Base-by-base conservation (phyloP, 768 basidiomycete genomes). In the Botryobasidium botryosum region DNA sequence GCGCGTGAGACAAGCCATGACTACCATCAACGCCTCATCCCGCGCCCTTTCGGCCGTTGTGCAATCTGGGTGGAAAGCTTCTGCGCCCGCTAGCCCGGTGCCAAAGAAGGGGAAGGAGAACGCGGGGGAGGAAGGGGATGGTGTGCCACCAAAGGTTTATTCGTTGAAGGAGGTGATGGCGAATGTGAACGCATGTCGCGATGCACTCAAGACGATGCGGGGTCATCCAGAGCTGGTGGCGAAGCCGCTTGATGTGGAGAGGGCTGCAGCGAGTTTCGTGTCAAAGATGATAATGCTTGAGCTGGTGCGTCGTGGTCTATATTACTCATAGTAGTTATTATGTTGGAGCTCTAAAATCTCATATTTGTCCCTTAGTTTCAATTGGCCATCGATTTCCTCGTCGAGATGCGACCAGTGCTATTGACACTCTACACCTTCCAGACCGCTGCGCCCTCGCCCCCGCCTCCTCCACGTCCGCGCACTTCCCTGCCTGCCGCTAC, bases 221-320 rank as follows among this genome's bases (percentile, higher is more conserved):
- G 55, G 54, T 26, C 25, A 35, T 40, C 42, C 70, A 17, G n/a
- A n/a, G n/a, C n/a, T n/a, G n/a, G 61, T 59, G 36, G 61, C 68
- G 0, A 64, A 62, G 2, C 69, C 71, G 50, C 13, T 80, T 6
- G 77, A 85, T 50, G 67, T 84, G 4, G 85, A 87, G 59, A 68
- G 77, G 29, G 81, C 79, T 2, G 83, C 78, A 1, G 68, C 68
- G 40, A 76, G 75, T 47, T 60, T 85, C 4, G 55, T 75, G 5
- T 77, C 72, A 6, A 84, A 83, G 57, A 58, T 86, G 2, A 64
- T 83, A 21, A 53, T 67, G 20, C 55, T 86, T 40, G 79, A 82
- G 51, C 63, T 83, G 73, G 84, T 86, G 54, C 43, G 82, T 67
- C 21, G 29, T 38, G 37, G 25, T 40, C 32, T 12, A 33, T 33